Base-by-base conservation (phyloP, 495 filamentous ascomycete species). In the Zalerion maritima region DNA sequence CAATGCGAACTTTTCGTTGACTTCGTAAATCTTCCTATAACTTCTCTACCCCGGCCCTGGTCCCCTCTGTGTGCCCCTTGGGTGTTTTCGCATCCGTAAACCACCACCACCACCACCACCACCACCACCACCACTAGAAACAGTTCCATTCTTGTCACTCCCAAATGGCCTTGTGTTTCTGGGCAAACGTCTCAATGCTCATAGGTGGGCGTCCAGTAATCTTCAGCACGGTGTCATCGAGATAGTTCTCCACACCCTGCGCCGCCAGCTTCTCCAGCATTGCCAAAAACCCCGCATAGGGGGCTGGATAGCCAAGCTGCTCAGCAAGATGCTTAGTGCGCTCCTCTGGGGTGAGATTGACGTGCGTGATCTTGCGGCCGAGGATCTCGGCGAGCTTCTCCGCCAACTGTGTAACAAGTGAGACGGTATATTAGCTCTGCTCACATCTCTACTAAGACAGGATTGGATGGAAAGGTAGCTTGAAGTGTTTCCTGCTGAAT, bases 321-420 rank as follows among this genome's bases (percentile, higher is more conserved):
- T 28, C 14, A n/a, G n/a, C n/a, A 13, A 45, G 36, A 1, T 37
- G 33, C 35, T 42, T 30, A 14, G 43, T 43, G 1, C 53, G 28
- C 21, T 58, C 51, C 0, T 36, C 34, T 14, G 45, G 42, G 6
- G 34, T 41, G n/a, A 67, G 29, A 27, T 61, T 56, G 12, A 56
- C 45, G 35, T 69, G 60, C 7, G 49, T 49, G 24, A 70, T 55
- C 22, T 42, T 46, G 20, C 55, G 42, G 2, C 45, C 45, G 4
- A 66, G 38, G 9, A 52, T 40, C 1, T 50, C 37, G n/a, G 38
- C 51, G 5, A 69, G 39, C 10, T 52, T 58, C 0, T 28, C 27
- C 2, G 64, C 62, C 8, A 64, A 43, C 62, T 69, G 25, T 14
- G 11, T 18, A 9, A n/a, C 23, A 15, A 2, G 18, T 31, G 1